Percentiles rank a stretch among this genome's conserved stretches.
These are phyloP conservation scores for Xylaria sp. DNA, from an alignment of 2,329 filamentous ascomycete species.

Conservation along the genomic window DNA sequence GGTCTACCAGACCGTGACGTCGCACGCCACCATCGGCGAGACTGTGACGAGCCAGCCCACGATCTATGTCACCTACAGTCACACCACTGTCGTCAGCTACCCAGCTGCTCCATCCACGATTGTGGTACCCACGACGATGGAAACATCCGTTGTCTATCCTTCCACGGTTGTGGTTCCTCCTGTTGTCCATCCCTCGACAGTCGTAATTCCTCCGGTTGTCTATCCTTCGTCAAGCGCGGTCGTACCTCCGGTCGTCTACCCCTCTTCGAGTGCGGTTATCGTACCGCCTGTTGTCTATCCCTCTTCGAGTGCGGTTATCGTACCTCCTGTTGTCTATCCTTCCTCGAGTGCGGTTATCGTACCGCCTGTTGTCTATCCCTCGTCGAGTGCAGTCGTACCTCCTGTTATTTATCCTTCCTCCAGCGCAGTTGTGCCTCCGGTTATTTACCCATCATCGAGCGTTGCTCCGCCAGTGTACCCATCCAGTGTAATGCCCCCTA, in stretches of 20 bases:
- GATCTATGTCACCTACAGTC: conserved; percentile 30
- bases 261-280: conserved; percentile 2
- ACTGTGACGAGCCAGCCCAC: conserved; percentile 35
- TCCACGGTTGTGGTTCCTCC: background rate
- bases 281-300: background rate
- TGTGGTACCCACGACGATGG: conserved; percentile 20
- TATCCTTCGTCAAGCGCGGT: background rate
- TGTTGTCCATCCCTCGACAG: conserved; percentile 1
- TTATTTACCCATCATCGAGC: background rate
- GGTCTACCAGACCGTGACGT: conserved; percentile 38
- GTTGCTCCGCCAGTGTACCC: background rate
- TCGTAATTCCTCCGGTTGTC: background rate
- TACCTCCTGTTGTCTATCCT: background rate
- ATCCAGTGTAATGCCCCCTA: background rate
- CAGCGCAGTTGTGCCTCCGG: background rate
- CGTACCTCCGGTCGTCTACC: conserved; percentile 6
- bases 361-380: conserved; percentile 1
- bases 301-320: background rate
- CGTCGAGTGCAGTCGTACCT: background rate
- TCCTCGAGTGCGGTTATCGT: background rate
- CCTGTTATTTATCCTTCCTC: background rate
- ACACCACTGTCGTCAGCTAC: conserved; percentile 33
- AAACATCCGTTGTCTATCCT: conserved; percentile 6
- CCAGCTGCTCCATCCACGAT: conserved; percentile 24
- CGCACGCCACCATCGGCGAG: conserved; percentile 31